Conservation (phyloP, 2,329 filamentous ascomycete genomes). For the Sarocladium kiliense region DNA sequence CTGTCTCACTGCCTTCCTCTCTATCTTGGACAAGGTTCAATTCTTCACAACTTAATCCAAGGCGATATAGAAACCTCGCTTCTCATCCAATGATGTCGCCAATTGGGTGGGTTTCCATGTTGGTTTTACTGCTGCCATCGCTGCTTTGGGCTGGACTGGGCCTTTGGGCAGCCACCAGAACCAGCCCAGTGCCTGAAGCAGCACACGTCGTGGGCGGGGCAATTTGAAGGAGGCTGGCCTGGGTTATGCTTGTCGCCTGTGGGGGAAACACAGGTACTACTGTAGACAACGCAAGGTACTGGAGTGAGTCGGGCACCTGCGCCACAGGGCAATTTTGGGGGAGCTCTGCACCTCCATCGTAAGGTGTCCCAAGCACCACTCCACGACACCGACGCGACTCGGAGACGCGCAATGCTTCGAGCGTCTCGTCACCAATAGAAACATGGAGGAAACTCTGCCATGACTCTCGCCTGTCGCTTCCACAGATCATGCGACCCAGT, state of each 20-base stretch:
- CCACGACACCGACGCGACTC: no score
- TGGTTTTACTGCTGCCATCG: not conserved
- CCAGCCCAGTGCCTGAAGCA: not conserved
- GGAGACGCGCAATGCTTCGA: no score
- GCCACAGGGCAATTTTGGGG: no score
- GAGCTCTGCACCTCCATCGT: no score
- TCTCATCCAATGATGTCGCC: not conserved
- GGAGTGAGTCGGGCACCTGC: no score
- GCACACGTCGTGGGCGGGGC: not conserved
- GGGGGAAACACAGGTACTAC: no score
- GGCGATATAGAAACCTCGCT: not conserved
- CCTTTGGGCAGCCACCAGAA: not conserved
- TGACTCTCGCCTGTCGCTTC: not conserved
- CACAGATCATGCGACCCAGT: not conserved
- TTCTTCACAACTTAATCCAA: not conserved
- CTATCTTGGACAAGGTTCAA: not conserved
- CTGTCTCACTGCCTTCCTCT: no score
- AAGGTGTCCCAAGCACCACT: no score
- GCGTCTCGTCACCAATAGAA: no score
- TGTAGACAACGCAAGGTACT: no score
- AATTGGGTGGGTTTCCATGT: not conserved
- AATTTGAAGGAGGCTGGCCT: not conserved
- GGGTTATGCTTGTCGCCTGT: no score
- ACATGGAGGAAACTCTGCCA: not conserved
- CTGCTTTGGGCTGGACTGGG: not conserved